A percentile compares a stretch with the other conserved stretches of the same genome.
These are phyloP conservation scores for Ophiostoma novo-ulmi DNA, from an alignment of 2,329 filamentous ascomycete genomes.

Conservation along the genomic window DNA sequence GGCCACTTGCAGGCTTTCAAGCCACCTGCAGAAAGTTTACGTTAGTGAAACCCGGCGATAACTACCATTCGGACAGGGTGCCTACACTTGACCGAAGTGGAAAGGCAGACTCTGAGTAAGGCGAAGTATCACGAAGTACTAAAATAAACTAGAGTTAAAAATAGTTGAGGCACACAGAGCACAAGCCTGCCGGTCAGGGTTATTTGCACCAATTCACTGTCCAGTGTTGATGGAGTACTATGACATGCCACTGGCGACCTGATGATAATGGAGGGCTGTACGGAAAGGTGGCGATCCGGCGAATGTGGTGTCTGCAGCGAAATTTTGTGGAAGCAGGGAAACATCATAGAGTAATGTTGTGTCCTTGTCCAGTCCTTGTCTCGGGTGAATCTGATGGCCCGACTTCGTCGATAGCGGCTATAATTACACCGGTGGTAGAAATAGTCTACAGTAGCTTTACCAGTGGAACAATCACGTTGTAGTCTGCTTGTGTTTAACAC, in stretches of 20 bases:
- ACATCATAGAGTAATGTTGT: background rate
- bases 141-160: background rate
- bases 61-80: background rate
- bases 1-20: background rate
- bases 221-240: background rate
- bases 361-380: background rate
- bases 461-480: background rate
- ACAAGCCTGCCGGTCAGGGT: background rate
- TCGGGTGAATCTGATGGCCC: slow-evolving; percentile 6
- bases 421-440: background rate
- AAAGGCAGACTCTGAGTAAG: background rate
- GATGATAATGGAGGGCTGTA: background rate
- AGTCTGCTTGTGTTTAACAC: background rate
- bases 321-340: background rate
- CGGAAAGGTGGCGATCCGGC: background rate
- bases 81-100: no score
- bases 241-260: background rate
- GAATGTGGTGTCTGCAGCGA: background rate
- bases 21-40: background rate
- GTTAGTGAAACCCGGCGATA: background rate
- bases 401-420: background rate
- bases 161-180: background rate
- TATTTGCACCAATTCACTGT: background rate
- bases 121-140: no score
- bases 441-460: background rate